phyloP scores from a whole-genome alignment of 352 stramenopile genomes.

The Globisporangium viniferum region DNA sequence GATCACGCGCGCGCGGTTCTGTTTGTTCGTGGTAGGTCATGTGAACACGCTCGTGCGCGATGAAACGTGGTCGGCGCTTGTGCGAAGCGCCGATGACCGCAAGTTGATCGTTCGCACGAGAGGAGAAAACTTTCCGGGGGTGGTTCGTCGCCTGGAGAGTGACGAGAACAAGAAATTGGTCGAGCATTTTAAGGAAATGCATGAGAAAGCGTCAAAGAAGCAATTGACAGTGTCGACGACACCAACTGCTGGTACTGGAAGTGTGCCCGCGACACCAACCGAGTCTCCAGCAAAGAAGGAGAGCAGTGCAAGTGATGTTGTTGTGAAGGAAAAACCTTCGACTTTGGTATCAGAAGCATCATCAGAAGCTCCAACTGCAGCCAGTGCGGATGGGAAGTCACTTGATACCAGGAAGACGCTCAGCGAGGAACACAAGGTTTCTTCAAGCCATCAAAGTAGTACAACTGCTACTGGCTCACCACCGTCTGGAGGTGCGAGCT shows the following conservation, averaged over 20 bases:
- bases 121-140: constrained; percentile 34
- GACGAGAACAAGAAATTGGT: constrained; percentile 35
- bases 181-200: constrained; percentile 67
- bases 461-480: not conserved
- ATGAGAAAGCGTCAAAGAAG: constrained; percentile 58
- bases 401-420: not conserved
- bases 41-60: constrained; percentile 71
- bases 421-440: not conserved
- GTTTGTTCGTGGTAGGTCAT: constrained; percentile 85
- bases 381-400: not conserved
- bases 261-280: not conserved
- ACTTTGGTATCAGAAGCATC: not conserved
- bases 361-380: not conserved
- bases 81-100: constrained; percentile 65
- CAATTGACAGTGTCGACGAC: not conserved
- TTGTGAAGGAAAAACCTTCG: not conserved
- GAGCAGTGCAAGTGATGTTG: not conserved
- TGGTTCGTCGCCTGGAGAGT: constrained; percentile 40
- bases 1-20: constrained; percentile 88
- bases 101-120: constrained; percentile 60
- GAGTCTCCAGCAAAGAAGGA: not conserved
- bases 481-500: not conserved
- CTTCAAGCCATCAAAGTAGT: not conserved
- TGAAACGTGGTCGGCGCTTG: constrained; percentile 75
- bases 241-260: not conserved